Evolutionary conservation across 129 eudicot genomes (phyloP).

Genomic region (Glebionis coronaria): DNA sequence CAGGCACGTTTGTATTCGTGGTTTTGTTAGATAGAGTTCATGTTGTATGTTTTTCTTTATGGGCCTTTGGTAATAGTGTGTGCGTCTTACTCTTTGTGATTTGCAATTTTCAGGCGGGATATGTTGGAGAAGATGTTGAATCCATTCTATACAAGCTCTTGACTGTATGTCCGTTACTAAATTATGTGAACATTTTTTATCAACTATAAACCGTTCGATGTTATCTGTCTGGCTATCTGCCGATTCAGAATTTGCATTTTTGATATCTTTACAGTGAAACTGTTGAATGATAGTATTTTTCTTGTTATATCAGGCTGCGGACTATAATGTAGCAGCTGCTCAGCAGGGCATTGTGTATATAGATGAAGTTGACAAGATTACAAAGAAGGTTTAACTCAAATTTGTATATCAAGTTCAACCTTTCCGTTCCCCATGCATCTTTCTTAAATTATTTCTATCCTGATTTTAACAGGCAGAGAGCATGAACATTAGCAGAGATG

Average conservation of each 20-base stretch:
- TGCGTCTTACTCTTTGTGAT: slow-evolving; percentile 1
- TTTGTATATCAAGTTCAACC: background rate
- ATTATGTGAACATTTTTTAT: background rate
- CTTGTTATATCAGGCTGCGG: slow-evolving; percentile 64
- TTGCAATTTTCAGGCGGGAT: slow-evolving; percentile 79
- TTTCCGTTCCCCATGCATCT: background rate
- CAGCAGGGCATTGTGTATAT: slow-evolving; percentile 98
- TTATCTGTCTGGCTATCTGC: too few relatives aligned
- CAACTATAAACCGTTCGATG: too few relatives aligned
- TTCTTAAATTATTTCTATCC: slow-evolving; percentile 6
- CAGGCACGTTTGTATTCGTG: slow-evolving; percentile 51
- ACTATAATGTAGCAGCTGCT: slow-evolving; percentile 94
- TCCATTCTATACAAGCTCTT: slow-evolving; percentile 92
- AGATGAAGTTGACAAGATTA: slow-evolving; percentile 98
- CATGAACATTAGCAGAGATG: slow-evolving; percentile 92
- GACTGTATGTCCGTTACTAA: slow-evolving; percentile 44
- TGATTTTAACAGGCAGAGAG: slow-evolving; percentile 74
- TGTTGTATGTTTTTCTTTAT: background rate
- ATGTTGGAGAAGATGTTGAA: slow-evolving; percentile 98
- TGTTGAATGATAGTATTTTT: too few relatives aligned
- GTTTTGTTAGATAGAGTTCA: background rate
- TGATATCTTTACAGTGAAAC: too few relatives aligned
- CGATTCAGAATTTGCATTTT: too few relatives aligned
- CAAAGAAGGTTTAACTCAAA: slow-evolving; percentile 65
- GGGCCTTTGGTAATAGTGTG: too few relatives aligned